Percentiles rank a stretch among this genome's conserved stretches.
phyloP scores from a whole-genome alignment of 2,329 filamentous ascomycete species.

The Diaporthe velutina region DNA sequence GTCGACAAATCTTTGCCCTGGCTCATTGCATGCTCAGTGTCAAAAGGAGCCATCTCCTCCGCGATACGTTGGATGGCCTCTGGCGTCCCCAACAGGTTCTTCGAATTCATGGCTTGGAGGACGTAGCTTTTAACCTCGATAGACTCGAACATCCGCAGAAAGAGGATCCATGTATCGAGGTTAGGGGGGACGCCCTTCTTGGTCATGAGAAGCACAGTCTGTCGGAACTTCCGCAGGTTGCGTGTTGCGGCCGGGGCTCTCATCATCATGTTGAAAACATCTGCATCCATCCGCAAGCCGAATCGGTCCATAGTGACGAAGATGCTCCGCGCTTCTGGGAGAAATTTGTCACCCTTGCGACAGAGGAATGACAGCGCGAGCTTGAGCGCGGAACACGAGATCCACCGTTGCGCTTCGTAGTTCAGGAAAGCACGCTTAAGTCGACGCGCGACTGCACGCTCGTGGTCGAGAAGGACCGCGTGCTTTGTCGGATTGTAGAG shows the following conservation, averaged over 20 bases:
- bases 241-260: constrained; percentile 54
- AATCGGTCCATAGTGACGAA: constrained; percentile 52
- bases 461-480: constrained; percentile 48
- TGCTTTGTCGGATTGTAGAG: constrained; percentile 5
- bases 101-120: constrained; percentile 60
- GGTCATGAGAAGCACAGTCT: constrained; percentile 57
- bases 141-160: constrained; percentile 67
- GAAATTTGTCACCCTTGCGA: constrained; percentile 43
- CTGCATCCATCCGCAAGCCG: constrained; percentile 58
- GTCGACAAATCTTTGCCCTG: constrained; percentile 49
- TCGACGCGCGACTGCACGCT: constrained; percentile 53
- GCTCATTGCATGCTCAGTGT: constrained; percentile 57
- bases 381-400: constrained; percentile 58
- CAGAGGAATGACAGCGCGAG: constrained; percentile 58
- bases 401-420: constrained; percentile 47
- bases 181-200: constrained; percentile 55
- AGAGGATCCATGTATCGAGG: constrained; percentile 61
- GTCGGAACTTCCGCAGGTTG: constrained; percentile 58
- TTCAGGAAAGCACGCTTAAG: constrained; percentile 56
- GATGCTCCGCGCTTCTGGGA: constrained; percentile 49
- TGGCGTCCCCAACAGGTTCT: constrained; percentile 56
- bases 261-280: constrained; percentile 63
- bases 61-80: constrained; percentile 55
- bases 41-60: constrained; percentile 56
- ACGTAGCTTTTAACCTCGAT: constrained; percentile 66